Base-by-base conservation (phyloP, 495 filamentous ascomycete genomes). In the Aspergillus homomorphus region DNA sequence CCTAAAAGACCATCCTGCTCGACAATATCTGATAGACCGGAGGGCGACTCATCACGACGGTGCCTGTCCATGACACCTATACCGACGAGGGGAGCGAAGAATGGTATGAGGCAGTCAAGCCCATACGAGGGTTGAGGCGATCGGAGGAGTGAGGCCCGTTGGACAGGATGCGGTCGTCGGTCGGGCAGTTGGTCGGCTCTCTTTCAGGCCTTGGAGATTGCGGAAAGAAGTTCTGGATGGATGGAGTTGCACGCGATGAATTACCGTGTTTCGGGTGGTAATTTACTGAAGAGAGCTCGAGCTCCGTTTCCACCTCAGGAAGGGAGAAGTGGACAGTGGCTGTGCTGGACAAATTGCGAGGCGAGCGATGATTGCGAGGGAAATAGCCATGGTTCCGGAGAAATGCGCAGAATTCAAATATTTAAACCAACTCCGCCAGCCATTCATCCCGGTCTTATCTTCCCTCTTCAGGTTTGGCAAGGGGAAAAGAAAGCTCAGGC, bases 1-100 rank as follows among this genome's bases (percentile, higher is more conserved):
- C 80, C 79, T 64, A 83, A 64, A 45, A 82, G 67, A 56, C 76
- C 75, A 28, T 80, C 77, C 53, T 73, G 74, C 56, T 80, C 77
- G 50, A 70, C 73, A 63, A 75, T 72, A 65, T 76, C 74, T 64
- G 75, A 79, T 54, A 74, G 70, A 62, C 74, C 77, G 58, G 74
- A 75, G 38, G 74, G 75, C 54, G 73, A 79, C 19, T 76, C 76
- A 70, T 77, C 73, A 50, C 73, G 74, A 61, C 73, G 74, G 63
- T 74, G 67, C 49, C 71, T 76, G 68, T 75, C 77, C 77, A 79
- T 79, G 62, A 64, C 68, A 69, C 64, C 60, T 58, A 68, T 57
- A 69, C 66, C 60, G 60, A 68, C 59, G 58, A 51, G 58, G 62
- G 58, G 62, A 45, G 60, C 59, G 58, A 55, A 54, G 33, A 42